Conservation (phyloP, 768 basidiomycete species). For the Rhodosporidiobolus odoratus region DNA sequence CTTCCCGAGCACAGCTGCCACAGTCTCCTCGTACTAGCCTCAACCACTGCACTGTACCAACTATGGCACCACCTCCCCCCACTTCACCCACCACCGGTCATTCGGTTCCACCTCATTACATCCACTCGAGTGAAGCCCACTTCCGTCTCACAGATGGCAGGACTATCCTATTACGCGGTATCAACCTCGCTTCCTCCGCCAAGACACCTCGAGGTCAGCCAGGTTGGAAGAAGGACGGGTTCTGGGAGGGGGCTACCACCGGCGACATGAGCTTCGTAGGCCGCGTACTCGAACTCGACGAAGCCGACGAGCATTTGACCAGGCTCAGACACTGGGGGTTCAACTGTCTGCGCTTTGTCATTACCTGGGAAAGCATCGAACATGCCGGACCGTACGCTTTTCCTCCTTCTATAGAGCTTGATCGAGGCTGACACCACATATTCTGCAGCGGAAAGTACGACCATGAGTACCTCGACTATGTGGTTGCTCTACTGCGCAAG, state of each 20-base stretch:
- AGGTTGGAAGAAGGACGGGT: constrained; percentile 62
- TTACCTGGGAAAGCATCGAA: constrained; percentile 95
- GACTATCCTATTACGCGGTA: constrained; percentile 79
- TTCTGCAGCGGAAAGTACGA: constrained; percentile 74
- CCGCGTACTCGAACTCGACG: constrained; percentile 69
- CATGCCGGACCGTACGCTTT: constrained; percentile 88
- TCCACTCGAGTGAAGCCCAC: constrained; percentile 38
- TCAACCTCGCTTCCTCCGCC: constrained; percentile 83
- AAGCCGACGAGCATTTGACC: constrained; percentile 53
- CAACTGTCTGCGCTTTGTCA: constrained; percentile 69
- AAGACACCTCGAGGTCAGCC: constrained; percentile 74
- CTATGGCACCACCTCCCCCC: constrained; percentile 12
- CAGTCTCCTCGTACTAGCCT: too few relatives aligned
- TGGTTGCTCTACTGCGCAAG: constrained; percentile 74
- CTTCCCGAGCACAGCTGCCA: neutral
- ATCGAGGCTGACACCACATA: neutral
- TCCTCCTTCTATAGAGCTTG: neutral
- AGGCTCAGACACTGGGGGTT: constrained; percentile 92
- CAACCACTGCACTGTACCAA: neutral
- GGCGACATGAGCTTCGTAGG: constrained; percentile 67
- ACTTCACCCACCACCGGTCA: constrained; percentile 28
- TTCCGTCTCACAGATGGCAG: constrained; percentile 51
- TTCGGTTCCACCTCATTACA: constrained; percentile 22
- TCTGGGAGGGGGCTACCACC: constrained; percentile 73
- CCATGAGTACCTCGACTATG: constrained; percentile 85